Evolutionary conservation across 305 asterid species (phyloP).

Genomic region (Nicotiana rustica): DNA sequence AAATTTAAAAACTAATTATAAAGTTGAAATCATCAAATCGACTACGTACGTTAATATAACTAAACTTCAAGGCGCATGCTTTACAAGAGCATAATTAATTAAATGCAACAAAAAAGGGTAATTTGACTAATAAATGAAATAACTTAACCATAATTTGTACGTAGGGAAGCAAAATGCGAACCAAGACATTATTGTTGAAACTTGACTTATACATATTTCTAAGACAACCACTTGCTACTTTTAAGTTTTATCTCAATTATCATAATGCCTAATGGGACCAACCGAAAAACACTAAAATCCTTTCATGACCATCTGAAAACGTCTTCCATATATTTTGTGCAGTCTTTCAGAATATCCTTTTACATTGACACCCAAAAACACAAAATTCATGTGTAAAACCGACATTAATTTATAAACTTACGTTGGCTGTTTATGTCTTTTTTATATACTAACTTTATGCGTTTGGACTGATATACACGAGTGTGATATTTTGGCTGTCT

Average conservation of each 20-base stretch:
- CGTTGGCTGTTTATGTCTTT: neutral
- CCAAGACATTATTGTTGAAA: constrained; percentile 23
- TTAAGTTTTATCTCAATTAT: neutral
- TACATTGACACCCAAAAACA: constrained; percentile 13
- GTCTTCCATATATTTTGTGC: neutral
- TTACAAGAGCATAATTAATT: neutral
- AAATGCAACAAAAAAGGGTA: neutral
- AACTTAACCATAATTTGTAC: neutral
- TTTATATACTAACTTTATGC: neutral
- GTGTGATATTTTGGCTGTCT: neutral
- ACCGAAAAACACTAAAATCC: neutral
- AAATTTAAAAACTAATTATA: no score
- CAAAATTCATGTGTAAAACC: neutral
- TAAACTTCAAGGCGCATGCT: neutral
- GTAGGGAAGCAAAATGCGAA: neutral
- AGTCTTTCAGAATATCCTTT: constrained; percentile 9
- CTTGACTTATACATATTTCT: neutral
- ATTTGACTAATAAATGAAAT: neutral
- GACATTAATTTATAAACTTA: neutral
- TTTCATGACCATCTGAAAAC: constrained; percentile 12
- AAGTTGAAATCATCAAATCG: no score
- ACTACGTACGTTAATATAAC: neutral
- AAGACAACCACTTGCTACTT: constrained; percentile 13
- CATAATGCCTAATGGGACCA: constrained; percentile 24
- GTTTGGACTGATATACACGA: neutral